Percentiles rank a stretch among this genome's conserved stretches.
phyloP scores from a whole-genome alignment of 2,329 filamentous ascomycete species.

The Nannizziopsis arthrosporioides region DNA sequence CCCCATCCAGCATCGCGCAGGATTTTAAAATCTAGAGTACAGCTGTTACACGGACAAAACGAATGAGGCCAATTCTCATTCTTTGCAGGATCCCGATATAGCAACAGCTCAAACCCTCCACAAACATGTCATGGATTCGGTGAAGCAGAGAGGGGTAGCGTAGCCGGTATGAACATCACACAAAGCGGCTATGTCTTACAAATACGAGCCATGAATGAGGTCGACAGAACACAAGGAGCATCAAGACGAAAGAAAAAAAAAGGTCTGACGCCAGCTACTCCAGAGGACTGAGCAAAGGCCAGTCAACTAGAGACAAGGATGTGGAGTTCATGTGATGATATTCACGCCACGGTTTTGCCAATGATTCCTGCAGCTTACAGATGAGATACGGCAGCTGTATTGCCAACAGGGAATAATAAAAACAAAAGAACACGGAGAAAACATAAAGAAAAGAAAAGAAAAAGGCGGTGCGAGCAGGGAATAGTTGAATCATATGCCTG shows the following conservation, averaged over 20 bases:
- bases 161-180: conserved; percentile 1
- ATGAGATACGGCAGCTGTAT: not conserved
- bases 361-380: not conserved
- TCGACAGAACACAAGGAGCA: not conserved
- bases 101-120: not conserved
- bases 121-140: not conserved
- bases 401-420: not conserved
- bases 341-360: not conserved
- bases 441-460: not conserved
- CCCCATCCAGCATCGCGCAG: conserved; percentile 2
- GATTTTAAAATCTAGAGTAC: not conserved
- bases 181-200: not conserved
- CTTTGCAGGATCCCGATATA: not conserved
- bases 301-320: not conserved
- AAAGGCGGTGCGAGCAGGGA: not conserved
- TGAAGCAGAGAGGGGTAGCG: not conserved
- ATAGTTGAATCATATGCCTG: not conserved
- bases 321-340: conserved; percentile 5
- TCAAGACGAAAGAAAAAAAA: not conserved
- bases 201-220: conserved; percentile 3
- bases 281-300: not conserved
- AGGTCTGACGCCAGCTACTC: not conserved
- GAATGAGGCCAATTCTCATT: not conserved
- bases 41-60: conserved; percentile 6
- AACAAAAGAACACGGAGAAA: not conserved